Base-by-base conservation (phyloP, 2,329 filamentous ascomycete species). In the Monosporascus sp. region DNA sequence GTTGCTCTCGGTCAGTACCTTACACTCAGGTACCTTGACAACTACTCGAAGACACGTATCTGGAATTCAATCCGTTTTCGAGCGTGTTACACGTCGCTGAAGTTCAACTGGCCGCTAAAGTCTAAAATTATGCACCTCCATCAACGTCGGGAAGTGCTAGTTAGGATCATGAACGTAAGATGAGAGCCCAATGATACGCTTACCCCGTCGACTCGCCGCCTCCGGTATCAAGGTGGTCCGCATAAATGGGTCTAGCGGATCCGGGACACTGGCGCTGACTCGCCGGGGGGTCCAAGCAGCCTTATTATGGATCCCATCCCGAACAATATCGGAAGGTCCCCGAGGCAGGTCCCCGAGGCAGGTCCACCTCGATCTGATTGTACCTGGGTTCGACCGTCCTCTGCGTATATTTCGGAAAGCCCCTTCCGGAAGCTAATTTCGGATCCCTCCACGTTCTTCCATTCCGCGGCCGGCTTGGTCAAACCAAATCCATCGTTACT, bases 21-120 rank as follows among this genome's bases (percentile, higher is more conserved):
- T 35, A 14, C 9, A 35, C 31, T 5, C 52, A 53, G 14, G 44
- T 47, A 24, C 47, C 56, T 47, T 55, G 55, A 35, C 45, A 53
- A 2, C 58, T 62, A 37, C 56, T 56, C 41, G 25, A 63, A 7
- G 63, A 66, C 50, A 57, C 58, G 51, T 66, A 66, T 1, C 65
- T 63, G n/a, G 63, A 66, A 67, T 67, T 64, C 3, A 58, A 64
- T n/a, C 55, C 52, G 25, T 60, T 60, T 7, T 65, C 63, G 17
- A 53, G 39, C 43, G 27, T 31, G 45, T 49, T 53, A 25, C 53
- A 60, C 9, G 58, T 57, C 9, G 37, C 24, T 7, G 49, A 53
- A 47, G 11, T 55, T 52, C 38, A 56, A 57, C 3, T 52, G 46
- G 5, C 25, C 22, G n/a, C 25, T 51, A 14, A 56, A 58, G 49